Base-by-base conservation (phyloP, 352 stramenopile species). In the Peronosclerospora sorghi region DNA sequence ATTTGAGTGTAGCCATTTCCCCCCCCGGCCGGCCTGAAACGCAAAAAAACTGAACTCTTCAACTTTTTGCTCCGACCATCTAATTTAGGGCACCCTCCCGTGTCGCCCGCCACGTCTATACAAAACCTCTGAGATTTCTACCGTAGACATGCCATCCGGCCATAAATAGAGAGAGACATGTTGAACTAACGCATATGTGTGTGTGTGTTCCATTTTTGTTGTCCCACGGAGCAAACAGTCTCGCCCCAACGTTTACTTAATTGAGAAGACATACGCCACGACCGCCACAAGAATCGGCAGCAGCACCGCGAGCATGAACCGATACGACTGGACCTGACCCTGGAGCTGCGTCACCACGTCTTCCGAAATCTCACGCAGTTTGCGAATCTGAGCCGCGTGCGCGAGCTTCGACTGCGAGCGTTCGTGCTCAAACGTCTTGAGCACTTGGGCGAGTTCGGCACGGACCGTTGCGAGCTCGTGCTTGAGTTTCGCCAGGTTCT, bases 401-500 rank as follows among this genome's bases (percentile, higher is more conserved):
- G 53, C 24, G 20, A 80, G 51, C 20, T 70, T 62, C 30, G 50
- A 49, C 48, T 69, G 46, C 27, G 26, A 24, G 12, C 47, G 64
- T 7, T 69, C 57, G 0, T 43, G 32, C 24, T 62, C 41, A 8
- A 61, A 32, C 10, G 59, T 30, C 24, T 56, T 54, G 12, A 54
- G 35, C 0, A 64, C 41, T 29, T 48, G 39, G 2, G 42, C 47
- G 5, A 83, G 21, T 23, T 82, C 48, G 13, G 63, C 59, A 45
- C 69, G 69, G n/a, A 80, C 56, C 5, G 48, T 48, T 20, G 70
- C 63, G 13, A 84, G 40, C 27, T 86, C 74, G 23, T 68, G 48
- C 5, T 58, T 76, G 8, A 70, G 61, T 62, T 82, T 82, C 21
- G 60, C 54, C n/a, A 77, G 52, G 43, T 82, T 84, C 48, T 79